Percentiles rank a stretch among this genome's conserved stretches.
phyloP scores from a whole-genome alignment of 495 filamentous ascomycete genomes.

The Jackrogersella multiformis region DNA sequence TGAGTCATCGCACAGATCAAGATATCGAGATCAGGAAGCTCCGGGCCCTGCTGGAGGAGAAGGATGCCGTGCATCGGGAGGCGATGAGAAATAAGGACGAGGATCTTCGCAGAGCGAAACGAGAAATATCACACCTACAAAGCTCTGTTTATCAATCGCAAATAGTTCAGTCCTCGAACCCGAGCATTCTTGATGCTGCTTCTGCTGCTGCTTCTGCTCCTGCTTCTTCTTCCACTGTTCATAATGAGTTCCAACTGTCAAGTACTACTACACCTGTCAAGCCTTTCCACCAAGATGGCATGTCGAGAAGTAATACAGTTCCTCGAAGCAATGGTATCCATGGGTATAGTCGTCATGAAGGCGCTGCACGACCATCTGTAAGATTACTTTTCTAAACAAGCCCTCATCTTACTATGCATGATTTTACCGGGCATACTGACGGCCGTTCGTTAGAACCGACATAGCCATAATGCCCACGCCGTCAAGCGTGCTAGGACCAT shows the following conservation, averaged over 20 bases:
- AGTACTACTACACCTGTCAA: constrained; percentile 34
- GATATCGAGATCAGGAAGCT: constrained; percentile 43
- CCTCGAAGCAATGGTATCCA: constrained; percentile 45
- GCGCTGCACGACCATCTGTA: constrained; percentile 40
- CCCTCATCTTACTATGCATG: constrained; percentile 25
- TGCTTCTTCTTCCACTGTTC: constrained; percentile 31
- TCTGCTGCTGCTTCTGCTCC: too few relatives aligned
- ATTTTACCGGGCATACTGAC: constrained; percentile 39
- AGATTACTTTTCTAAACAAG: constrained; percentile 31
- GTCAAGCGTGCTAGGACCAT: constrained; percentile 47
- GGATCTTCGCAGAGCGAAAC: constrained; percentile 42
- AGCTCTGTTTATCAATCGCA: constrained; percentile 49
- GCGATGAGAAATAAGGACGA: constrained; percentile 43
- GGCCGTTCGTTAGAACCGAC: constrained; percentile 34
- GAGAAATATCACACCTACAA: constrained; percentile 45
- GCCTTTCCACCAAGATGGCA: constrained; percentile 40
- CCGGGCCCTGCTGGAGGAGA: constrained; percentile 38
- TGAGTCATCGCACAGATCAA: constrained; percentile 37
- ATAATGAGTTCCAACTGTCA: constrained; percentile 45
- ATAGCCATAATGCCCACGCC: constrained; percentile 37
- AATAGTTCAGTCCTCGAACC: constrained; percentile 35
- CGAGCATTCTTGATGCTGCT: constrained; percentile 26
- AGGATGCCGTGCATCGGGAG: constrained; percentile 31
- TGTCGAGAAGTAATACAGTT: constrained; percentile 47
- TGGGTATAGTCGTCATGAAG: constrained; percentile 41